phyloP scores from a whole-genome alignment of 352 stramenopile genomes.

The Pythium rhizo-oryzae region DNA sequence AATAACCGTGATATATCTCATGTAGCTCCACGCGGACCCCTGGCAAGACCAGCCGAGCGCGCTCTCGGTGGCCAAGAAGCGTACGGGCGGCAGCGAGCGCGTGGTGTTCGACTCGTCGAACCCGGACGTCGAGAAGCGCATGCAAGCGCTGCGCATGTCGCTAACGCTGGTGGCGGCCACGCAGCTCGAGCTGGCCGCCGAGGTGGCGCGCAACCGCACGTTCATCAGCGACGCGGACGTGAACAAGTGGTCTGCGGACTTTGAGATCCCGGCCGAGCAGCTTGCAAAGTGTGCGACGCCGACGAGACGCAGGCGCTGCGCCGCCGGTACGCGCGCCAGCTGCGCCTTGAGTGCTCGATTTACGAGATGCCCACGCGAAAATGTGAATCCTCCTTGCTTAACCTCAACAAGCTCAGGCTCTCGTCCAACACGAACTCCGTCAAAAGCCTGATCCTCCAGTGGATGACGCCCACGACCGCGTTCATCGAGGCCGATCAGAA shows the following conservation, averaged over 20 bases:
- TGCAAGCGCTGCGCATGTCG: slow-evolving; percentile 42
- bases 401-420: slow-evolving; percentile 50
- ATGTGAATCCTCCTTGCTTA: slow-evolving; percentile 49
- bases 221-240: slow-evolving; percentile 74
- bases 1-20: not conserved
- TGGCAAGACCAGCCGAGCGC: slow-evolving; percentile 49
- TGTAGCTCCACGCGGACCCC: slow-evolving; percentile 47
- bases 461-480: slow-evolving; percentile 44
- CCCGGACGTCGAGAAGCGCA: slow-evolving; percentile 31
- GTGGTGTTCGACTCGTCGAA: slow-evolving; percentile 39
- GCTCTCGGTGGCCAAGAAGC: slow-evolving; percentile 32
- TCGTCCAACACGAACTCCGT: slow-evolving; percentile 57
- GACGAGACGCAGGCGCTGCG: slow-evolving; percentile 64
- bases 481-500: slow-evolving; percentile 55
- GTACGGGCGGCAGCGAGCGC: slow-evolving; percentile 41
- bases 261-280: slow-evolving; percentile 53
- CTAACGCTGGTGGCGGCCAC: slow-evolving; percentile 32
- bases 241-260: slow-evolving; percentile 68
- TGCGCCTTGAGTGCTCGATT: slow-evolving; percentile 77
- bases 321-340: slow-evolving; percentile 71
- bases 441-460: slow-evolving; percentile 65
- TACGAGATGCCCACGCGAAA: slow-evolving; percentile 84
- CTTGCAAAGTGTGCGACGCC: slow-evolving; percentile 47
- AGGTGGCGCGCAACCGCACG: slow-evolving; percentile 31
- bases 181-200: slow-evolving; percentile 14